Evolutionary conservation across 169 alveolate species (phyloP), one percentile per base, ranked within the genome.

Genomic region (Plasmodium reichenowi): DNA sequence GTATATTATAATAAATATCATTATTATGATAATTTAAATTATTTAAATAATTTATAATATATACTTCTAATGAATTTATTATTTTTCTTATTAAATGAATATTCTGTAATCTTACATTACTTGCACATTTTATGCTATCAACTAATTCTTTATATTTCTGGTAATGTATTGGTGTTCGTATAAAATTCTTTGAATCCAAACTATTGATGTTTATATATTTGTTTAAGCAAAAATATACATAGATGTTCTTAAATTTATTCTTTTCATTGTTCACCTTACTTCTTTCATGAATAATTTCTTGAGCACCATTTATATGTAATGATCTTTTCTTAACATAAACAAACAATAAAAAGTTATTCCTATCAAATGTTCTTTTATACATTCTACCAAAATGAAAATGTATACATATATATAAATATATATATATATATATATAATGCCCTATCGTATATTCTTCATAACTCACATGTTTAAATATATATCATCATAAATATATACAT

Each of bases 151-250:
- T 50, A 64, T 59, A 78, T 3, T 60, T 64, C 60, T 78, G 89
- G 12, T 78, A 78, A 67, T 78, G 89, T 64, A 78, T 78, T 7
- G 89, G 89, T 8, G 89, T 78, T 29, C 54, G 66, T 26, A 78
- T 78, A 45, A 78, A 78, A 29, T 52, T 78, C 15, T 52, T 38
- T 26, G 67, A 75, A 45, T 78, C 54, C 38, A 78, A 58, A 47
- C 89, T 78, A 78, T 78, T 78, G 17, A 78, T 78, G 62, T 78
- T 78, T 38, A 78, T 29, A 66, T 78, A 78, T 78, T 78, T 78
- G 54, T 78, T 78, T 58, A 78, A 43, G 12, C 78, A 78, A 66
- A 78, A 78, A 66, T 64, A 75, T 13, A 78, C 47, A 48, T 78
- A 78, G 48, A 78, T 78, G 54, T 78, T 78, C 67, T 66, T 78